phyloP scores from a whole-genome alignment of 371 early-diverging fungal species.

The Mortierella sp. region DNA sequence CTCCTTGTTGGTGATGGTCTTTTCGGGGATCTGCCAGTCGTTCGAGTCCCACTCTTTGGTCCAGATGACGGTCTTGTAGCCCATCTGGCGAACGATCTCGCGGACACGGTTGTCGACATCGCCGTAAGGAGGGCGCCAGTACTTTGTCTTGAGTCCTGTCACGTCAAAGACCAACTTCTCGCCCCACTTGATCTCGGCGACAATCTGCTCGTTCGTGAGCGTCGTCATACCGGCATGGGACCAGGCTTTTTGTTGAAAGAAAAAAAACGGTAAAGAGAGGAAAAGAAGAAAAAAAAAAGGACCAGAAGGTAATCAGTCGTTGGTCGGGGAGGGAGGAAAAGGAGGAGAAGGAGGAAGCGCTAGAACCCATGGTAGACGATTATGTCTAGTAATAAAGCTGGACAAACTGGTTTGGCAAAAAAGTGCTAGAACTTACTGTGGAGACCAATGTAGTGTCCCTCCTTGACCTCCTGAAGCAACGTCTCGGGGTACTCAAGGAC shows the following conservation, averaged over 20 bases:
- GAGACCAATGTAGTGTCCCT: conserved; percentile 68
- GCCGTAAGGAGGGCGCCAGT: conserved; percentile 73
- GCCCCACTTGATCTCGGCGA: conserved; percentile 81
- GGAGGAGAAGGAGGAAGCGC: conserved; percentile 23
- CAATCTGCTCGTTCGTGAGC: conserved; percentile 72
- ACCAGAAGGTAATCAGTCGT: not conserved
- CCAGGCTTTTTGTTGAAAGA: conserved; percentile 59
- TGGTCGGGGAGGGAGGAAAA: not conserved
- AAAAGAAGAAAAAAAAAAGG: too few species aligned
- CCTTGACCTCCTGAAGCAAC: conserved; percentile 40
- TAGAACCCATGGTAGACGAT: not conserved
- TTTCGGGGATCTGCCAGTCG: conserved; percentile 55
- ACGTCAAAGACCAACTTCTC: conserved; percentile 73
- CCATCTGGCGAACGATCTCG: conserved; percentile 66
- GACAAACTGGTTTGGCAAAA: not conserved
- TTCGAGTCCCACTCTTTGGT: conserved; percentile 55
- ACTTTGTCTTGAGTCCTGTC: conserved; percentile 66
- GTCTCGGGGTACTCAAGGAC: conserved; percentile 66
- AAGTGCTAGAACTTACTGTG: conserved; percentile 63
- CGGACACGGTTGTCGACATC: conserved; percentile 78
- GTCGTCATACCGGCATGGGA: conserved; percentile 76
- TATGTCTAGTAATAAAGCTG: not conserved
- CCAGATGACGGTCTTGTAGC: conserved; percentile 65
- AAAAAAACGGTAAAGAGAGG: conserved; percentile 52
- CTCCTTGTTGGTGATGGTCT: conserved; percentile 28